Base-by-base conservation (phyloP, 768 basidiomycete genomes). In the Amylocystis lapponica region DNA sequence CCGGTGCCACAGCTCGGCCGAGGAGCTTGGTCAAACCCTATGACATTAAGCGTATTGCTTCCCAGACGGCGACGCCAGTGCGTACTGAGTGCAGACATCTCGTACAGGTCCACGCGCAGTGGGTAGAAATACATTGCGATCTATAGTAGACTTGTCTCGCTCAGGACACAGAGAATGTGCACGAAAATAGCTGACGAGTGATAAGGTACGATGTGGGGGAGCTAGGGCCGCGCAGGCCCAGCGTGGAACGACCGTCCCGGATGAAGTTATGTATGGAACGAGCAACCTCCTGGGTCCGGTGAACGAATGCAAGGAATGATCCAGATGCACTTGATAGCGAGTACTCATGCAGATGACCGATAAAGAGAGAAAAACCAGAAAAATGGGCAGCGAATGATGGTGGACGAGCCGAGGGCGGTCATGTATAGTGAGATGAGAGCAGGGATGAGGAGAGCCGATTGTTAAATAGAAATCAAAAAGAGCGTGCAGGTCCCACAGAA, bases 401-500 rank as follows among this genome's bases (percentile, higher is more conserved):
- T n/a, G n/a, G n/a, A n/a, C 23, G 25, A 36, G 36, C 5, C 11
- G 46, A 25, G 10, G 41, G 16, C 39, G 13, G n/a, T n/a, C n/a
- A n/a, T n/a, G n/a, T n/a, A n/a, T n/a, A n/a, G n/a, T 46, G 43
- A 51, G 40, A 49, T 44, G 47, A 32, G 43, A 52, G 50, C 51
- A 47, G 36, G 45, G 27, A 31, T n/a, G 27, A 20, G 27, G 50
- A 43, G 23, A 25, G 35, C 30, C 27, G 32, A 41, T 12, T 26
- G 36, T 41, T 48, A 48, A 51, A 52, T 45, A 50, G 50, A 30
- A 54, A 48, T 32, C 49, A 48, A 54, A 54, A 46, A 35, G 52
- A 51, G 49, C 37, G 53, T 54, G 53, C 47, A 45, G 43, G 35
- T 42, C 43, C 27, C 36, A 35, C 43, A 41, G 34, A 30, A 31